Evolutionary conservation across 2,329 filamentous ascomycete genomes (phyloP).

Genomic region (Diaporthe sp.): DNA sequence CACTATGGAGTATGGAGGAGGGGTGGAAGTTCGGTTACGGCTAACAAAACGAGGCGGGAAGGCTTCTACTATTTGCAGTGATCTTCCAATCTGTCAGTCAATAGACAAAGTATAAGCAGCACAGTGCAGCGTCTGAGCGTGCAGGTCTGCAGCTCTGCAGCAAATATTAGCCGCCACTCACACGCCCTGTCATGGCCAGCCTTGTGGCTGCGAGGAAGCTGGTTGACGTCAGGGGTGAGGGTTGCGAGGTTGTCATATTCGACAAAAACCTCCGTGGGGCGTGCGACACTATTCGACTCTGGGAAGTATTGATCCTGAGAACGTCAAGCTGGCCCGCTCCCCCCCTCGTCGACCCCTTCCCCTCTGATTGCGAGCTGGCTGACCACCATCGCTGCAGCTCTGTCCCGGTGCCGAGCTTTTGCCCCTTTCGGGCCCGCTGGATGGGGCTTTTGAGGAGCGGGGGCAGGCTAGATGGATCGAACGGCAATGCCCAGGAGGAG

Average conservation of each 20-base stretch:
- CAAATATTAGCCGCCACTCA: conserved; percentile 25
- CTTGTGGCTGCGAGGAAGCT: not conserved
- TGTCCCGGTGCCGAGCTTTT: conserved; percentile 24
- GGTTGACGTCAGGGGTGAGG: conserved; percentile 14
- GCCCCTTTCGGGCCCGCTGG: conserved; percentile 5
- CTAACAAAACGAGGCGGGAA: not conserved
- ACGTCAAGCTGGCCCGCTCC: not conserved
- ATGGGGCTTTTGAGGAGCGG: not conserved
- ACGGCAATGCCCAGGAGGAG: conserved; percentile 6
- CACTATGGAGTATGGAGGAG: too few relatives aligned
- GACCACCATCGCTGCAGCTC: conserved; percentile 25
- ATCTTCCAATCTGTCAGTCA: conserved; percentile 15
- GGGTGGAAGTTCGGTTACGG: not conserved
- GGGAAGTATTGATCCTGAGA: not conserved
- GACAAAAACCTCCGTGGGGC: conserved; percentile 1
- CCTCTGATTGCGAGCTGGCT: conserved; percentile 2
- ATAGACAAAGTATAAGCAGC: conserved; percentile 2
- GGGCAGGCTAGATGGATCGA: conserved; percentile 5
- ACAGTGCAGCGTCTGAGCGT: conserved; percentile 12
- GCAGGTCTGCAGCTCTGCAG: conserved; percentile 12
- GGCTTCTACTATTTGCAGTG: not conserved
- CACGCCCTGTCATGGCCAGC: conserved; percentile 7
- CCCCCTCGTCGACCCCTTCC: conserved; percentile 5
- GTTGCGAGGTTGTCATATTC: not conserved
- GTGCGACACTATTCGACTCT: conserved; percentile 23